These are phyloP conservation scores for Sarocladium oryzae DNA, from an alignment of 2,329 filamentous ascomycete genomes.

Conservation along the genomic window DNA sequence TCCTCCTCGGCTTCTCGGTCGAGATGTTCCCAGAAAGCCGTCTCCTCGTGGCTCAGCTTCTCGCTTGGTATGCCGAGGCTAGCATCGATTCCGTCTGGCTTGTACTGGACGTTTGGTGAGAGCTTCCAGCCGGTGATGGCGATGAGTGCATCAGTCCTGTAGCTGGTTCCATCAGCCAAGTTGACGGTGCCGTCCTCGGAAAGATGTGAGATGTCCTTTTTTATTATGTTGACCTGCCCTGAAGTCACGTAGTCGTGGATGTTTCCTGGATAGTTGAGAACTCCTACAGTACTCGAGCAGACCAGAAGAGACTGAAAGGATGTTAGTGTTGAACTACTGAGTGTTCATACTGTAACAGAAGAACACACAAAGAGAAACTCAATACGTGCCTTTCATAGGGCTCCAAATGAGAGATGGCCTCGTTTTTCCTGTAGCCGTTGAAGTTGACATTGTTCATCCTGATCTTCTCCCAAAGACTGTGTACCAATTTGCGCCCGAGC, in stretches of 20 bases:
- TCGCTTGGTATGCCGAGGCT: not conserved
- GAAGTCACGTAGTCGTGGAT: slow-evolving; percentile 47
- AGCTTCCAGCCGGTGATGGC: slow-evolving; percentile 47
- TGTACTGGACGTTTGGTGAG: not conserved
- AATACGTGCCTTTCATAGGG: not conserved
- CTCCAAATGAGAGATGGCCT: not conserved
- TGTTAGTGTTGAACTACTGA: not conserved
- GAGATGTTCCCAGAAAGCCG: not conserved
- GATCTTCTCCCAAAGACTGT: slow-evolving; percentile 43
- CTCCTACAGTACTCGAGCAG: slow-evolving; percentile 3
- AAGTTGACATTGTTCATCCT: slow-evolving; percentile 37
- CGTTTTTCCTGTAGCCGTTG: slow-evolving; percentile 35
- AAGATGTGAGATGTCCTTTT: slow-evolving; percentile 39
- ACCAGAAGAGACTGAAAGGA: not conserved
- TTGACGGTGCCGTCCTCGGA: slow-evolving; percentile 28
- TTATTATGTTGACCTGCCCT: slow-evolving; percentile 40
- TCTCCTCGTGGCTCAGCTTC: not conserved
- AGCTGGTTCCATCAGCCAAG: slow-evolving; percentile 31
- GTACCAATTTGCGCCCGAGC: slow-evolving; percentile 40
- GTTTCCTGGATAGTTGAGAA: slow-evolving; percentile 19
- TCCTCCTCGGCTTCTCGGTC: not conserved
- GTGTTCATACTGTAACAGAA: no score
- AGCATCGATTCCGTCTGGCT: slow-evolving; percentile 2
- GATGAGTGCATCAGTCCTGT: slow-evolving; percentile 40
- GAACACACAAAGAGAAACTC: no score